Evolutionary conservation across 169 alveolate species (phyloP).

Genomic region (Eimeria zaria): DNA sequence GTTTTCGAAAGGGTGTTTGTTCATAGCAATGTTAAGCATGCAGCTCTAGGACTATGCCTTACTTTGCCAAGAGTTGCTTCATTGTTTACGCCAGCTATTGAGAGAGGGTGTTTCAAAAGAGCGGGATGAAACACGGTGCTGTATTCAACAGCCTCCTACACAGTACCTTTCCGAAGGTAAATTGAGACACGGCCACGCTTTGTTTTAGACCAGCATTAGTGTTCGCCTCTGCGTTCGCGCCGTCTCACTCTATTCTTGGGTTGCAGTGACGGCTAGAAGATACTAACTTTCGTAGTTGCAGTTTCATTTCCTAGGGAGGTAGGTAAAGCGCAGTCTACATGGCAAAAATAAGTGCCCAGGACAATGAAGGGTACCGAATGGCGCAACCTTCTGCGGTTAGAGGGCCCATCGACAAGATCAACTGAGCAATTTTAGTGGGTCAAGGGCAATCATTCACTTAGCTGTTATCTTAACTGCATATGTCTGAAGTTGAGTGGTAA

Average conservation of each 20-base stretch:
- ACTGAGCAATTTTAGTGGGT: not conserved
- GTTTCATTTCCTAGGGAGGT: not conserved
- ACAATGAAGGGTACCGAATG: not conserved
- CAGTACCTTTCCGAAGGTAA: not conserved
- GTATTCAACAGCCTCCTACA: not conserved
- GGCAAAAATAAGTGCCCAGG: not conserved
- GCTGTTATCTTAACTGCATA: not conserved
- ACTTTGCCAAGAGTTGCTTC: not conserved
- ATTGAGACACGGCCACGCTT: not conserved
- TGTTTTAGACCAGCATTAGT: not conserved
- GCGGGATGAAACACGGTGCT: not conserved
- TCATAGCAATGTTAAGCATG: not conserved
- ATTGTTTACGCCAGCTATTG: not conserved
- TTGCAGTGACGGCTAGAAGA: not conserved
- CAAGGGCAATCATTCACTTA: not conserved
- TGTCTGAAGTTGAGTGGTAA: not conserved
- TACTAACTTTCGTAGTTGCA: not conserved
- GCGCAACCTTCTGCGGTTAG: not conserved
- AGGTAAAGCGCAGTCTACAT: not conserved
- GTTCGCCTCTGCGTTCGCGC: not conserved
- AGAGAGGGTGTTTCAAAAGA: not conserved
- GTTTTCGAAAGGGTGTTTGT: not conserved
- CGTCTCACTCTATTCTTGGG: not conserved
- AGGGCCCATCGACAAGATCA: not conserved
- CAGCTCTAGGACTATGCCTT: not conserved